Conservation (phyloP, 179 eudicot genomes). For the Monotropa hypopitys region DNA sequence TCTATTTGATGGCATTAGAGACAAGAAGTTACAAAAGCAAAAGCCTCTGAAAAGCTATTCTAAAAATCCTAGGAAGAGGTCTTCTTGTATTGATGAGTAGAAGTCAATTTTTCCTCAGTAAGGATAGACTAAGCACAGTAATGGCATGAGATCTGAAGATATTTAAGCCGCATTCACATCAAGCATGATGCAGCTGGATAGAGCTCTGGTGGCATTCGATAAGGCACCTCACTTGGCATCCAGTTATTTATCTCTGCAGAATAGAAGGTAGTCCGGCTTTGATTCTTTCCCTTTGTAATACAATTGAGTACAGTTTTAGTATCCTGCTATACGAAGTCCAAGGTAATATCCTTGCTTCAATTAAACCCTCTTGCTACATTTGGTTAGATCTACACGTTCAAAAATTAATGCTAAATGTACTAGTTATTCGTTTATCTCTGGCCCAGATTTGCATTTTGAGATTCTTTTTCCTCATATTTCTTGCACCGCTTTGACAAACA, state of each 20-base stretch:
- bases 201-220: constrained; percentile 4
- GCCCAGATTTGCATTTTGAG: neutral
- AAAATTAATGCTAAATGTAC: neutral
- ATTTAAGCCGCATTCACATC: neutral
- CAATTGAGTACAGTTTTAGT: neutral
- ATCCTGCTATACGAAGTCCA: neutral
- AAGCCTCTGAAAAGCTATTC: constrained; percentile 10
- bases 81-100: neutral
- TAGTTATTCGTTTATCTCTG: neutral
- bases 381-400: neutral
- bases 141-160: neutral
- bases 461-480: neutral
- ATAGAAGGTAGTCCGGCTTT: constrained; percentile 2
- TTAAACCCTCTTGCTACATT: neutral
- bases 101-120: neutral
- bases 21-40: constrained; percentile 50
- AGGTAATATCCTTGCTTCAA: neutral
- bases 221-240: neutral
- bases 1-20: constrained; percentile 66
- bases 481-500: neutral
- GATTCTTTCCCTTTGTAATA: neutral
- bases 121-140: neutral
- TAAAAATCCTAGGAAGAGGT: neutral
- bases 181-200: neutral
- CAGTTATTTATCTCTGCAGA: neutral